phyloP scores from a whole-genome alignment of 148 eudicot genomes.

The Spergularia bocconei region DNA sequence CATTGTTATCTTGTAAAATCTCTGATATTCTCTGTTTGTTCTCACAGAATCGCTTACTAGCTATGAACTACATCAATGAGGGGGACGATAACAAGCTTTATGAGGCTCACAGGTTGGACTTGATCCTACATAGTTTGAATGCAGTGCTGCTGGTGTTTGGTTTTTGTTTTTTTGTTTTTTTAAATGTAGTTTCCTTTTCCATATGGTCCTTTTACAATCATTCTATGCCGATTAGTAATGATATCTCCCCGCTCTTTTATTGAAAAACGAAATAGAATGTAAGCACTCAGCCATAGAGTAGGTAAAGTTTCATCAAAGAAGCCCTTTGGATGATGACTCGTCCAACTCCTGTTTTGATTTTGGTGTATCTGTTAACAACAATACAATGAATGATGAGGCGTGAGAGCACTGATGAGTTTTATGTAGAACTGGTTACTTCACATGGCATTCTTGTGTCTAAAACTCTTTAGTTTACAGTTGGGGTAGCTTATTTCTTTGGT shows the following conservation, averaged over 20 bases:
- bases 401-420: neutral
- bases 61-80: conserved; percentile 96
- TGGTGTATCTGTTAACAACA: too few species aligned
- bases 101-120: conserved; percentile 82
- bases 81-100: conserved; percentile 83
- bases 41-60: conserved; percentile 92
- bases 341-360: neutral
- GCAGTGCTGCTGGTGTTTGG: neutral
- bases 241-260: neutral
- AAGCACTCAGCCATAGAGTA: neutral
- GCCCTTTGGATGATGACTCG: neutral
- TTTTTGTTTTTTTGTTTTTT: neutral
- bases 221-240: neutral
- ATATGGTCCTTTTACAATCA: neutral
- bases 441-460: neutral
- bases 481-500: neutral
- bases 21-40: conserved; percentile 12
- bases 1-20: neutral
- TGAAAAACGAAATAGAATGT: neutral
- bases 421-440: neutral
- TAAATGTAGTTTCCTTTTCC: neutral
- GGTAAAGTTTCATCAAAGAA: neutral
- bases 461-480: neutral
- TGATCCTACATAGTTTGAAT: conserved; percentile 2
- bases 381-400: conserved; percentile 1